These are phyloP conservation scores for Aspergillus novofumigatus DNA, from an alignment of 2,329 filamentous ascomycete genomes.

Conservation along the genomic window DNA sequence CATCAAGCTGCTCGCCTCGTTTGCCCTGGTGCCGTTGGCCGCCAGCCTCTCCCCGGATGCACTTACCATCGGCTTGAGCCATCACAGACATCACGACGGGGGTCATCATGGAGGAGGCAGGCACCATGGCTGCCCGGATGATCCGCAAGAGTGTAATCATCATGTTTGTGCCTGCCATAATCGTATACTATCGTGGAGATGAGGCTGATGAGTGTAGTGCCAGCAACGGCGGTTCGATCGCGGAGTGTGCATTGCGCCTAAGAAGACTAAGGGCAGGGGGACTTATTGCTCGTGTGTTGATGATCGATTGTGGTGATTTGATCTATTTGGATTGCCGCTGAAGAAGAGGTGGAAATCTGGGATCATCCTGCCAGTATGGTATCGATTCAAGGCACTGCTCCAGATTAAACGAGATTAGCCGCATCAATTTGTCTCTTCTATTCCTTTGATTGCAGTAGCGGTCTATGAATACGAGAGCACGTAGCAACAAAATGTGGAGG, in stretches of 20 bases:
- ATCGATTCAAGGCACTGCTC: too few relatives aligned
- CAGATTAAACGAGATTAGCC: too few relatives aligned
- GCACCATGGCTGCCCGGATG: background rate
- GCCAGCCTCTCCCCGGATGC: background rate
- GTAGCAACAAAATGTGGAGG: background rate
- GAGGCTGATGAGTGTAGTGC: background rate
- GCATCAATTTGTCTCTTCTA: too few relatives aligned
- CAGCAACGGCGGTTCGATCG: background rate
- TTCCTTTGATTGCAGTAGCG: too few relatives aligned
- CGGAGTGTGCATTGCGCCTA: background rate
- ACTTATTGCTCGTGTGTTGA: background rate
- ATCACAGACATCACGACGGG: background rate
- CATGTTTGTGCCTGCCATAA: background rate
- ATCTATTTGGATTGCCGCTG: too few relatives aligned
- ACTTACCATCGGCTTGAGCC: background rate
- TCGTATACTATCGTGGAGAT: background rate
- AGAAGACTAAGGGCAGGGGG: background rate
- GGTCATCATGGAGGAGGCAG: background rate
- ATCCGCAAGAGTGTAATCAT: background rate
- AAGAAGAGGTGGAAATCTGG: too few relatives aligned
- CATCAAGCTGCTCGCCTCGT: background rate
- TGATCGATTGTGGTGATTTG: background rate
- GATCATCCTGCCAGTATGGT: too few relatives aligned
- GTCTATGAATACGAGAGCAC: background rate
- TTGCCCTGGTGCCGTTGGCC: background rate